Evolutionary conservation across 495 filamentous ascomycete species (phyloP).

Genomic region (Aspergillus indologenus): DNA sequence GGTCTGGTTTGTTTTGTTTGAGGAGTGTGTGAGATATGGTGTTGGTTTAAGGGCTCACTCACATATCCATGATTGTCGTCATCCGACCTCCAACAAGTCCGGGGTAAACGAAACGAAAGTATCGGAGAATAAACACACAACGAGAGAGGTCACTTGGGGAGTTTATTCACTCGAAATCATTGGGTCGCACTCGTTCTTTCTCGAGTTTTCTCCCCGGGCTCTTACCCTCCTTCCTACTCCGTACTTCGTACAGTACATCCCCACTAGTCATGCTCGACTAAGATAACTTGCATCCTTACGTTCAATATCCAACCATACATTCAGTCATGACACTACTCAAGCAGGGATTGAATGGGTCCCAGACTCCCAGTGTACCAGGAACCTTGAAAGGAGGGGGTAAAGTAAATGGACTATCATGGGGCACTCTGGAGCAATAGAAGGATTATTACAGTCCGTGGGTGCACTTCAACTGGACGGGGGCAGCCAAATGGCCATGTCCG

Average conservation of each 20-base stretch:
- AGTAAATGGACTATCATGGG: no score
- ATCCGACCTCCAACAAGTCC: not conserved
- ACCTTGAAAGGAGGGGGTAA: not conserved
- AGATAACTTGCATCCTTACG: not conserved
- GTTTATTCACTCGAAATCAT: not conserved
- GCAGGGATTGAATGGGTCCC: not conserved
- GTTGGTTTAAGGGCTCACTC: no score
- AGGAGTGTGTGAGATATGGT: not conserved
- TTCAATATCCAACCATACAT: no score
- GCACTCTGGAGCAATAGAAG: not conserved
- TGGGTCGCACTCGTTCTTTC: not conserved
- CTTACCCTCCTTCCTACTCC: not conserved
- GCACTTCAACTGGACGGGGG: not conserved
- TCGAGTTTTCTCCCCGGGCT: no score
- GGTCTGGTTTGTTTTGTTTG: no score
- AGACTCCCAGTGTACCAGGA: no score
- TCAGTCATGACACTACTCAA: not conserved
- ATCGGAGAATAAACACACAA: not conserved
- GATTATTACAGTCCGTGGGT: not conserved
- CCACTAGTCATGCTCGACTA: not conserved
- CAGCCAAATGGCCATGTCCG: not conserved
- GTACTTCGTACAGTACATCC: not conserved
- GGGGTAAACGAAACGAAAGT: not conserved
- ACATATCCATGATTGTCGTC: not conserved
- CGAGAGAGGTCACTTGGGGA: not conserved